A percentile compares a stretch with the other conserved stretches of the same genome.
These are phyloP conservation scores for Phytophthora brassicae DNA, from an alignment of 352 stramenopile genomes.

Conservation along the genomic window DNA sequence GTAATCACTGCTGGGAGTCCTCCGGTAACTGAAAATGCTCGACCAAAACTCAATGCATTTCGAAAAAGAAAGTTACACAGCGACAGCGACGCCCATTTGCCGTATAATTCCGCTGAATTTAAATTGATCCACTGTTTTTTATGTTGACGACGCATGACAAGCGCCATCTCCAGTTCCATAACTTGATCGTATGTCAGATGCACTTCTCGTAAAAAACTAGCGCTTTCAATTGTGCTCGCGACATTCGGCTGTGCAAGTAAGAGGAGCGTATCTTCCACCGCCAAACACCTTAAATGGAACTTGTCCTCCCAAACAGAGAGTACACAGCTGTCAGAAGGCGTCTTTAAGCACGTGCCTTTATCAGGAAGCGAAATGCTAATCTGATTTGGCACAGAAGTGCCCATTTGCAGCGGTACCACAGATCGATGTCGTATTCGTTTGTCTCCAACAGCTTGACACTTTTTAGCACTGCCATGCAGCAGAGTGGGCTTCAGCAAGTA, in stretches of 20 bases:
- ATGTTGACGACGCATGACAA: constrained; percentile 33
- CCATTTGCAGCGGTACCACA: constrained; percentile 11
- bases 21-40: neutral
- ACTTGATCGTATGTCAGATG: constrained; percentile 46
- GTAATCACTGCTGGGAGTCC: constrained; percentile 14
- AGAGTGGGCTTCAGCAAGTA: constrained; percentile 10
- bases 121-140: constrained; percentile 39
- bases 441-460: neutral
- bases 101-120: constrained; percentile 31
- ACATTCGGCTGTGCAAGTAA: constrained; percentile 47
- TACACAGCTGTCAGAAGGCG: constrained; percentile 1
- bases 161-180: constrained; percentile 56
- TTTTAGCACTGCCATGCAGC: neutral
- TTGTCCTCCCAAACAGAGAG: constrained; percentile 67
- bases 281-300: constrained; percentile 38
- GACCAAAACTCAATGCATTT: constrained; percentile 24
- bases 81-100: neutral
- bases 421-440: constrained; percentile 6
- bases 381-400: neutral
- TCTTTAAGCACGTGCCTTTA: neutral
- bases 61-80: constrained; percentile 16
- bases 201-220: constrained; percentile 36
- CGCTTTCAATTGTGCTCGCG: constrained; percentile 42
- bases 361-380: neutral
- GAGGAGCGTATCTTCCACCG: constrained; percentile 44